Conservation (phyloP, 106 monocot genomes). For the Narthecium ossifragum region DNA sequence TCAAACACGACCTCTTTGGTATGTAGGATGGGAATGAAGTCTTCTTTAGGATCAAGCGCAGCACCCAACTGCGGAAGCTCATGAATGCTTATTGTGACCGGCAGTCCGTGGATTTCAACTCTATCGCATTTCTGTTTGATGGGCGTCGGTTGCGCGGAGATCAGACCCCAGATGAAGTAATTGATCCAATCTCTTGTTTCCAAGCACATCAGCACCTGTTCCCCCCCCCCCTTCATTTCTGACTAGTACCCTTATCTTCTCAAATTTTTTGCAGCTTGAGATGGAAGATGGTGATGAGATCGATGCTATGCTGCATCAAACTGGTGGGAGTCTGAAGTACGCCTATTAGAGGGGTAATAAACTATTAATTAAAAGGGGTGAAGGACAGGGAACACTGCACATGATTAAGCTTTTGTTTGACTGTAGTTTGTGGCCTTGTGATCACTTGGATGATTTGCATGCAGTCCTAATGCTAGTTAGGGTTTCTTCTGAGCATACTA, state of each 20-base stretch:
- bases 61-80: conserved; percentile 49
- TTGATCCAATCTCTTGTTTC: not conserved
- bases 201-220: no score
- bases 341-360: no score
- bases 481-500: no score
- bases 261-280: conserved; percentile 13
- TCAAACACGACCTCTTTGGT: no score
- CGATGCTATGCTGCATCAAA: conserved; percentile 35
- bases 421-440: no score
- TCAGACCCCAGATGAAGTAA: conserved; percentile 51
- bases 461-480: no score
- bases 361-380: no score
- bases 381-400: no score
- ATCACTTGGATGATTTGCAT: no score
- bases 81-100: conserved; percentile 64
- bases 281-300: conserved; percentile 38
- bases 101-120: conserved; percentile 48
- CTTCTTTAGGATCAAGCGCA: conserved; percentile 58
- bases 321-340: conserved; percentile 17
- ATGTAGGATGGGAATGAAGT: conserved; percentile 53
- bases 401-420: no score
- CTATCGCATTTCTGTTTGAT: conserved; percentile 61
- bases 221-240: not conserved
- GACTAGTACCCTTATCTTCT: not conserved
- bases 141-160: conserved; percentile 39